Percentiles rank a stretch among this genome's conserved stretches.
Evolutionary conservation across 768 basidiomycete genomes (phyloP).

Genomic region (Leccinum arenicola): DNA sequence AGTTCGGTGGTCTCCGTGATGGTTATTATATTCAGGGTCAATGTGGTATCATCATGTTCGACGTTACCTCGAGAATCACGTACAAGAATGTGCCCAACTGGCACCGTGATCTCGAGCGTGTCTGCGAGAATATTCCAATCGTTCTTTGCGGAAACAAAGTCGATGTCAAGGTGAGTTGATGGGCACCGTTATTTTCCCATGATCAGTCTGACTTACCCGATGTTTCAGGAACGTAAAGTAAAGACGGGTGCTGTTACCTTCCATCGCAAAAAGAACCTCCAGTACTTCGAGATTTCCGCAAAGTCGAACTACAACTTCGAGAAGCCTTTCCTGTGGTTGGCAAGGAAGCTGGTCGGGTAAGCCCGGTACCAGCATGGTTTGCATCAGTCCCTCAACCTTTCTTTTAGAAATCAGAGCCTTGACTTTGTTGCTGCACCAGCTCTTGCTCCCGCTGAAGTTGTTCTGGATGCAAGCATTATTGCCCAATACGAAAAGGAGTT

Average conservation of each 20-base stretch:
- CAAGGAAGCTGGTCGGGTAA: conserved; percentile 94
- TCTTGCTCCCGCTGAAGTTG: conserved; percentile 90
- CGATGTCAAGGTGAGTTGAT: conserved; percentile 84
- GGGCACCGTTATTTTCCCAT: neutral
- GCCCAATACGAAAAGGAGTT: conserved; percentile 77
- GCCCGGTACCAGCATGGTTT: conserved; percentile 26
- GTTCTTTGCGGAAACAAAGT: conserved; percentile 99
- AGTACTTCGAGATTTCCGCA: conserved; percentile 99
- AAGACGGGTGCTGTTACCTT: conserved; percentile 98
- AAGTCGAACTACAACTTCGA: conserved; percentile 99
- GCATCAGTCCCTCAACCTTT: neutral
- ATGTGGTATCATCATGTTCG: conserved; percentile 99
- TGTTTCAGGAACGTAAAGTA: conserved; percentile 94
- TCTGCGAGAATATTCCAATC: conserved; percentile 99
- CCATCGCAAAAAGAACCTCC: conserved; percentile 99
- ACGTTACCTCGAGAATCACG: conserved; percentile 98
- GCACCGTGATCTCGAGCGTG: conserved; percentile 99
- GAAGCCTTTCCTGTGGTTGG: conserved; percentile 99
- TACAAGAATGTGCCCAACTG: conserved; percentile 99
- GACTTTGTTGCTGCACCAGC: conserved; percentile 98
- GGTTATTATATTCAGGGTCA: conserved; percentile 98
- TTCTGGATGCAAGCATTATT: conserved; percentile 78
- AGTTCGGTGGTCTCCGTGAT: conserved; percentile 98
- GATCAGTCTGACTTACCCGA: conserved; percentile 7
- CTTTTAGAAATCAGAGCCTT: conserved; percentile 69